These are phyloP conservation scores for Neonectria magnoliae DNA, from an alignment of 2,329 filamentous ascomycete genomes.

Conservation along the genomic window DNA sequence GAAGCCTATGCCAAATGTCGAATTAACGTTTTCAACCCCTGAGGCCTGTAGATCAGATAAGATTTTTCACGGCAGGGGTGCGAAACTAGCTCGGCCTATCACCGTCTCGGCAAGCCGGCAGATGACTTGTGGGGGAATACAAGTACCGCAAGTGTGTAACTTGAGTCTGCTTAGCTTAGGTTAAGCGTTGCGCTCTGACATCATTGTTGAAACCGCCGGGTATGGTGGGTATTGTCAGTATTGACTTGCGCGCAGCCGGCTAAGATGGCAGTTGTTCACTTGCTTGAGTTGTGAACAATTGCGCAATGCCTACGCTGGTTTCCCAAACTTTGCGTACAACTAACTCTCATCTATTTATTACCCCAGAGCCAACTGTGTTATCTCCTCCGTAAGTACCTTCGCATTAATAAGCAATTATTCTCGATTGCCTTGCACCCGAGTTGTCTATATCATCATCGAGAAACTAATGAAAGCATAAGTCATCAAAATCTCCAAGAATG, in stretches of 20 bases:
- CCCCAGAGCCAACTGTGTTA: not conserved
- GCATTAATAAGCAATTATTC: not conserved
- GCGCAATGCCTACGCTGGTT: not conserved
- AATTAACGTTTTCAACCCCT: too few species aligned
- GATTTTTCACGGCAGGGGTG: not conserved
- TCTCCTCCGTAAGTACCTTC: not conserved
- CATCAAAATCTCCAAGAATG: not conserved
- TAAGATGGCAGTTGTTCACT: not conserved
- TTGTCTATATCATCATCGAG: too few species aligned
- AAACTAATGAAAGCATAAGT: not conserved
- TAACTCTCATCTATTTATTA: not conserved
- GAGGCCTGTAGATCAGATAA: not conserved
- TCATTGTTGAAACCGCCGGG: not conserved
- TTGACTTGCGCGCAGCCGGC: not conserved
- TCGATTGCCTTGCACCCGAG: not conserved
- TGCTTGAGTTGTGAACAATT: not conserved
- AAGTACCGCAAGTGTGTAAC: too few species aligned
- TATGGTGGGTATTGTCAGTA: not conserved
- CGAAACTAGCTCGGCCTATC: not conserved
- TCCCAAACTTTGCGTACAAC: not conserved
- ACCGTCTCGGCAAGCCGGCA: not conserved
- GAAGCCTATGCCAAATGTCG: too few species aligned
- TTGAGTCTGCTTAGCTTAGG: not conserved
- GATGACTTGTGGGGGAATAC: not conserved
- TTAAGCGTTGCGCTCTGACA: not conserved